phyloP scores from a whole-genome alignment of 345 rosid genomes.

The Tarenaya hassleriana region DNA sequence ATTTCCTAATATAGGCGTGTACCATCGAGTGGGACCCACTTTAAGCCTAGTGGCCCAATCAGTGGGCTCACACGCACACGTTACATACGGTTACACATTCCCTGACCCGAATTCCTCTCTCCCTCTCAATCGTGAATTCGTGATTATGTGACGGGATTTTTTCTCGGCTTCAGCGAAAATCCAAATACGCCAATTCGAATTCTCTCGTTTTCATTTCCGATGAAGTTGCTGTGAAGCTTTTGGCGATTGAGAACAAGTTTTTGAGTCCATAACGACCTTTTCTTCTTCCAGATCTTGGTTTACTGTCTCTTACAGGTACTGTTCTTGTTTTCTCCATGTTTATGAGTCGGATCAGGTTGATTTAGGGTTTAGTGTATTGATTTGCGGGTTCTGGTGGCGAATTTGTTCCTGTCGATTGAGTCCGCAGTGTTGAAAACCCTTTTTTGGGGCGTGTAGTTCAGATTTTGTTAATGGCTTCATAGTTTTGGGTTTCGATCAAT shows the following conservation, averaged over 20 bases:
- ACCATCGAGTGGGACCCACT: constrained; percentile 25
- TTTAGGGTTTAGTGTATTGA: background rate
- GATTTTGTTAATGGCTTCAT: too few species aligned
- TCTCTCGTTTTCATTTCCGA: constrained; percentile 24
- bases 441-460: too few species aligned
- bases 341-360: background rate
- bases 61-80: constrained; percentile 31
- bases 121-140: constrained; percentile 14
- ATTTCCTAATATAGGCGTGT: too few species aligned
- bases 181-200: constrained; percentile 18
- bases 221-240: background rate
- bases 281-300: constrained; percentile 26
- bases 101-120: constrained; percentile 27
- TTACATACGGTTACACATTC: constrained; percentile 26
- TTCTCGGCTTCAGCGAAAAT: constrained; percentile 27
- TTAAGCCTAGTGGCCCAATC: constrained; percentile 32
- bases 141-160: constrained; percentile 29
- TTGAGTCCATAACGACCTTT: background rate
- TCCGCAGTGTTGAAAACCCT: background rate
- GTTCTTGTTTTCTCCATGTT: constrained; percentile 1
- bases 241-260: background rate
- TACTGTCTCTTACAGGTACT: too few species aligned
- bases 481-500: too few species aligned
- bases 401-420: constrained; percentile 19
- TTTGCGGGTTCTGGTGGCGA: background rate